Evolutionary conservation across 129 eudicot species (phyloP).

Genomic region (Lactuca saligna): DNA sequence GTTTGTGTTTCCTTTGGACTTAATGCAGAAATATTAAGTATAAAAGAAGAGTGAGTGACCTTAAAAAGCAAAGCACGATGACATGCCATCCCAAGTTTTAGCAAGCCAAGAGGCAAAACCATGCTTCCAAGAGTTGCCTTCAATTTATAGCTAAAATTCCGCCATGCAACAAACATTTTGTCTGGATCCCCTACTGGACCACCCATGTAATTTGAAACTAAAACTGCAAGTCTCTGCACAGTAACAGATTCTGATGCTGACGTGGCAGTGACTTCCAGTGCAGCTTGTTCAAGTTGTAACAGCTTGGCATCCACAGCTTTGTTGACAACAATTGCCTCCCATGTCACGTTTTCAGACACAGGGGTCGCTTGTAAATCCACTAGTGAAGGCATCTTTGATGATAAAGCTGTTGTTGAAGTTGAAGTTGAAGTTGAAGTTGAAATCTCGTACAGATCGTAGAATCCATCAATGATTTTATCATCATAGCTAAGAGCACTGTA

Average conservation of each 20-base stretch:
- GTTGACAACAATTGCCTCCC: conserved; percentile 88
- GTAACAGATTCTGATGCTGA: conserved; percentile 43
- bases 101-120: conserved; percentile 92
- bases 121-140: conserved; percentile 72
- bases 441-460: conserved; percentile 81
- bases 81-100: conserved; percentile 85
- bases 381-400: conserved; percentile 89
- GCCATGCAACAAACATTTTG: conserved; percentile 72
- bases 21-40: no score
- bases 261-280: conserved; percentile 50
- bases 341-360: conserved; percentile 50
- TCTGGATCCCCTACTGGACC: conserved; percentile 91
- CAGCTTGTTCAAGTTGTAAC: conserved; percentile 58
- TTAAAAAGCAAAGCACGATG: conserved; percentile 91
- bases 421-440: no score
- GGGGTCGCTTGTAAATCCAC: conserved; percentile 71
- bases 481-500: conserved; percentile 88
- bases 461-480: conserved; percentile 88
- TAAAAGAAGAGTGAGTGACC: no score
- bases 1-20: no score
- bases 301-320: conserved; percentile 67
- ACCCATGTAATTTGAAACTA: conserved; percentile 91
- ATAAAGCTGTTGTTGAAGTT: conserved; percentile 36
- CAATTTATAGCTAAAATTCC: conserved; percentile 49
- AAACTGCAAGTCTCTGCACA: conserved; percentile 65